Evolutionary conservation across 2,329 filamentous ascomycete species (phyloP).

Genomic region (Aspergillus sojae): DNA sequence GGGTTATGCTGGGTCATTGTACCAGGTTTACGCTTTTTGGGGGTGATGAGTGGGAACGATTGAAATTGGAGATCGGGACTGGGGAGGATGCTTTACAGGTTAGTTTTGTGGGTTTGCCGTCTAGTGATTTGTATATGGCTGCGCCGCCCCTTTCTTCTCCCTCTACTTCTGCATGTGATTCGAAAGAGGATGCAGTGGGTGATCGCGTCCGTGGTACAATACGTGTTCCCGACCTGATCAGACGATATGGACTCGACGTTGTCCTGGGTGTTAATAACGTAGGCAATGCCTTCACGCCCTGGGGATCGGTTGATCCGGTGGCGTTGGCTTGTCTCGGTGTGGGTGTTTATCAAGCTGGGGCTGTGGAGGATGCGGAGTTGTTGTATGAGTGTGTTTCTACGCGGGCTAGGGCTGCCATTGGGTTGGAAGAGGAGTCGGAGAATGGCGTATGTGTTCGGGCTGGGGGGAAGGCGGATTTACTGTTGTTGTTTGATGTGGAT

Average conservation of each 20-base stretch:
- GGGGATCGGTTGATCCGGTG: constrained; percentile 68
- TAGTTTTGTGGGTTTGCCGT: constrained; percentile 69
- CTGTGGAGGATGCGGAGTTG: constrained; percentile 58
- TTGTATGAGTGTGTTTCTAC: constrained; percentile 59
- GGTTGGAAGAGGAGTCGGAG: constrained; percentile 19
- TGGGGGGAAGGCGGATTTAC: constrained; percentile 21
- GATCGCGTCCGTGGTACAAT: constrained; percentile 61
- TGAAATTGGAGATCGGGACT: constrained; percentile 52
- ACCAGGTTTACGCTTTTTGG: constrained; percentile 64
- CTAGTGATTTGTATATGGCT: constrained; percentile 75
- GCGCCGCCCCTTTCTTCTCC: constrained; percentile 37
- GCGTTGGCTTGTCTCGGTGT: constrained; percentile 64
- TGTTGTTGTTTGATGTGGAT: constrained; percentile 32
- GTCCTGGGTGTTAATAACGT: constrained; percentile 72
- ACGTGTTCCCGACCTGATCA: constrained; percentile 63
- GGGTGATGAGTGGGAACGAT: constrained; percentile 50
- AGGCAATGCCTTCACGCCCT: constrained; percentile 74
- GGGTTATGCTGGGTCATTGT: constrained; percentile 68
- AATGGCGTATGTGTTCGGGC: constrained; percentile 13
- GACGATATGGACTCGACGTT: constrained; percentile 58
- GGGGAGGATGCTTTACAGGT: constrained; percentile 55
- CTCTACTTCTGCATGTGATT: no score
- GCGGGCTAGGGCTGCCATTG: constrained; percentile 43
- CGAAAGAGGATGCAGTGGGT: constrained; percentile 8
- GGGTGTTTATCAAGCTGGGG: constrained; percentile 69